Evolutionary conservation across 371 early-diverging fungal genomes (phyloP), one percentile per base, ranked within the genome.

Genomic region (Blakeslea trispora): DNA sequence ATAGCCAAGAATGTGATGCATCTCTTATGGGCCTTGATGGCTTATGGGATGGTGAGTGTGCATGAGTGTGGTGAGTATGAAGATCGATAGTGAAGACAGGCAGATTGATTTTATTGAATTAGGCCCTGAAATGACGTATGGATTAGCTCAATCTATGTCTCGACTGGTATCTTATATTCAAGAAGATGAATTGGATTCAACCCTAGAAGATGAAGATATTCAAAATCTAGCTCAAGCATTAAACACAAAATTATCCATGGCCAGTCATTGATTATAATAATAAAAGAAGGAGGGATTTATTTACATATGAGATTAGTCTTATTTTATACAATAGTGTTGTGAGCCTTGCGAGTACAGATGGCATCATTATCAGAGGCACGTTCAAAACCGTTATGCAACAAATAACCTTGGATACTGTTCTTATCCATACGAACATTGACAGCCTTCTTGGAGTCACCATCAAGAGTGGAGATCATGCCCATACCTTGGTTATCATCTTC

Each of bases 1-100:
- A 61, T 77, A 8, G 72, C 78, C 14, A 77, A 74, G 45, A 74
- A 74, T 47, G 63, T 77, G 13, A 71, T 77, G 72, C 71, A 70
- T 53, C 41, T 77, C 7, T 37, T 77, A 18, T 77, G 74, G 78
- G 68, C 74, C 7, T 57, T 77, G 19, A 61, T 71, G 58, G 68
- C 72, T 1, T 74, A 72, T 56, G 64, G 56, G 0, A 48, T 68
- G 47, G 65, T 67, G 2, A 57, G 54, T 10, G 61, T 59, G 1
- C 39, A 53, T n/a, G 77, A 76, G 7, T 76, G 74, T 39, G 77
- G 75, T 69, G 64, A 63, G 58, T 21, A 18, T 21, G 14, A 18
- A n/a, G 37, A 6, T 37, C 24, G 19, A 1, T 23, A 13, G 21
- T 40, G n/a, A n/a, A n/a, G n/a, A n/a, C n/a, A n/a, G n/a, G n/a